Percentiles rank a stretch among this genome's conserved stretches.
These are phyloP conservation scores for Trichosanthes cucumerina DNA, from an alignment of 306 rosid genomes.

Conservation along the genomic window DNA sequence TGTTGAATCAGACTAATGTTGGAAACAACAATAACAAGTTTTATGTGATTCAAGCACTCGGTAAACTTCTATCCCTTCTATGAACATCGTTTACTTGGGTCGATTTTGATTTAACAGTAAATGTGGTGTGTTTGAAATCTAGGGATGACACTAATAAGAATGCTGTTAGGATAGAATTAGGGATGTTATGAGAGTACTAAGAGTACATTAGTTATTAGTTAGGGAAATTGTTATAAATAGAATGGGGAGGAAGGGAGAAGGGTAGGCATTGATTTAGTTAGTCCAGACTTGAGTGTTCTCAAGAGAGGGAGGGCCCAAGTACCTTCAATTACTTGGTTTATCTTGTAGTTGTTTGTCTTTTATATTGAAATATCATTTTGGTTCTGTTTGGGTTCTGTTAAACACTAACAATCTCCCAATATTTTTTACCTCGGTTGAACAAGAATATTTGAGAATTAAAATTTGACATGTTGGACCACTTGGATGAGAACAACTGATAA, in stretches of 20 bases:
- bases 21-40: slow-evolving; percentile 79
- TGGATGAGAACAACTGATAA: background rate
- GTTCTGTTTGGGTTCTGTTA: too few species aligned
- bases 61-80: slow-evolving; percentile 26
- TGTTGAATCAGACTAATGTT: slow-evolving; percentile 87
- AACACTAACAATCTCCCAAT: background rate
- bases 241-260: too few species aligned
- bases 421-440: background rate
- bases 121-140: background rate
- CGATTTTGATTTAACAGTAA: background rate
- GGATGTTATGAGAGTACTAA: too few species aligned
- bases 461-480: background rate
- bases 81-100: background rate
- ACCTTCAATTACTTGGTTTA: too few species aligned
- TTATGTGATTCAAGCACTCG: slow-evolving; percentile 76
- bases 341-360: too few species aligned
- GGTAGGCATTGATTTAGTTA: too few species aligned
- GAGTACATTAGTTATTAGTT: too few species aligned
- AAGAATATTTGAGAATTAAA: background rate
- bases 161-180: too few species aligned
- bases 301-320: too few species aligned
- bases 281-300: too few species aligned
- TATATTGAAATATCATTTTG: too few species aligned
- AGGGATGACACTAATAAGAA: background rate
- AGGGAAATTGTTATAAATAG: too few species aligned